Base-by-base conservation (phyloP, 208 protist species). In the Trypanosoma caninum region DNA sequence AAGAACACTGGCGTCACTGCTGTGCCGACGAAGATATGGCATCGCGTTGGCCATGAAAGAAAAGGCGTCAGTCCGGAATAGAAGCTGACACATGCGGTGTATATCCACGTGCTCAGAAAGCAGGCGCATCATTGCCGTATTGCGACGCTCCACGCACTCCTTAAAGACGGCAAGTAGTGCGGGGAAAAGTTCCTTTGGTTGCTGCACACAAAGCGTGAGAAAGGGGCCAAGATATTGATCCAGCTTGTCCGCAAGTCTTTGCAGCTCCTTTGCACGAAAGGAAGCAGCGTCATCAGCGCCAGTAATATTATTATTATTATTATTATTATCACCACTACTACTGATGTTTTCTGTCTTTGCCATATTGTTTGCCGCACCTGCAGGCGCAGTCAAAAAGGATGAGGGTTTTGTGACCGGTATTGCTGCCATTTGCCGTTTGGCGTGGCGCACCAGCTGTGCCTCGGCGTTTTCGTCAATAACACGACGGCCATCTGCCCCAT, bases 161-260 rank as follows among this genome's bases (percentile, higher is more conserved):
- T 74, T 70, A 52, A 80, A 89, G 4, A 83, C 73, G 35, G 84
- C 72, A 22, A 93, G 76, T 40, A 93, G 57, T 16, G 76, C 59
- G 5, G 78, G 70, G 58, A 87, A 84, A 8, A 93, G 75, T 56
- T 81, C 59, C 9, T 72, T 63, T n/a, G 86, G 82, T 51, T 88
- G 78, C 16, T 80, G 82, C 2, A 68, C 70, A 50, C 86, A 93
- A n/a, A 93, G 74, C 78, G 84, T 85, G 18, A 89, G 64, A 47
- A 89, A 89, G 18, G 87, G 72, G 4, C 75, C 82, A 30, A 89
- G 74, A 38, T 82, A 78, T 3, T 77, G 76, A 53, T 85, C 69
- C 25, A 87, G 58, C 41, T 73, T 50, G 14, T 68, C 58, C 0
- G 75, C 65, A 16, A 74, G 66, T 5, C 66, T 72, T 23, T 68